A percentile compares a stretch with the other conserved stretches of the same genome.
Evolutionary conservation across 1,139 yeast species (phyloP).

Genomic region (Saccharomycopsis hybrid): DNA sequence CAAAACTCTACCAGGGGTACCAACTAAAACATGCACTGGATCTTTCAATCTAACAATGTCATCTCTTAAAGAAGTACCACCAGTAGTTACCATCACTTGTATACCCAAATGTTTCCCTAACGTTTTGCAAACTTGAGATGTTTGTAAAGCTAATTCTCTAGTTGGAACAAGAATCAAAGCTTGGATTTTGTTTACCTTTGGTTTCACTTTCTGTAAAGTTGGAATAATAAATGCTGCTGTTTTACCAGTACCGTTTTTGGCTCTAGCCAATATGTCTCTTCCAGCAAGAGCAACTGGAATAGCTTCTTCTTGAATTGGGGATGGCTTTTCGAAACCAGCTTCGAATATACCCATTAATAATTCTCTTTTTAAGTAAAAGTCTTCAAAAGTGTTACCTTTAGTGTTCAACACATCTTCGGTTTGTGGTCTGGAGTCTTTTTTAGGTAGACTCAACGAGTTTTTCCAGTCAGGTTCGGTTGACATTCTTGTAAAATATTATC

Average conservation of each 20-base stretch:
- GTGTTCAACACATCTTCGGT: slow-evolving; percentile 94
- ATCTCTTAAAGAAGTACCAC: slow-evolving; percentile 93
- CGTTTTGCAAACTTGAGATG: slow-evolving; percentile 96
- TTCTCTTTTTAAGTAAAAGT: slow-evolving; percentile 85
- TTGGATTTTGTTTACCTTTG: slow-evolving; percentile 79
- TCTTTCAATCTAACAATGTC: slow-evolving; percentile 91
- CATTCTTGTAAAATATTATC: no score
- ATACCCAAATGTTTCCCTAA: slow-evolving; percentile 89
- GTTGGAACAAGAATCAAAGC: slow-evolving; percentile 88
- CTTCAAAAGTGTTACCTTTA: slow-evolving; percentile 88
- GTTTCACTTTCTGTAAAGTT: slow-evolving; percentile 74
- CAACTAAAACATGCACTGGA: slow-evolving; percentile 85
- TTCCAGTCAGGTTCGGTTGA: slow-evolving; percentile 50
- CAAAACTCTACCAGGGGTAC: slow-evolving; percentile 94
- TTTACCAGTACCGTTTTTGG: slow-evolving; percentile 97
- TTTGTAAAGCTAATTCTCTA: slow-evolving; percentile 93
- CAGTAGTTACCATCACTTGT: slow-evolving; percentile 97
- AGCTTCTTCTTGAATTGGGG: slow-evolving; percentile 97
- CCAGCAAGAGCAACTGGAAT: slow-evolving; percentile 95
- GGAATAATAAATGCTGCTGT: slow-evolving; percentile 96
- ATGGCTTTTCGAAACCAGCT: slow-evolving; percentile 97
- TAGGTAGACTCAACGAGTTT: slow-evolving; percentile 64
- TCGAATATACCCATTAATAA: slow-evolving; percentile 97
- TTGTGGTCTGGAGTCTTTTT: slow-evolving; percentile 84
- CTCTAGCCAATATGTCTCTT: slow-evolving; percentile 94